Evolutionary conservation across 495 filamentous ascomycete species (phyloP), one percentile per base, ranked within the genome.

Genomic region (Penicillium arizonense): DNA sequence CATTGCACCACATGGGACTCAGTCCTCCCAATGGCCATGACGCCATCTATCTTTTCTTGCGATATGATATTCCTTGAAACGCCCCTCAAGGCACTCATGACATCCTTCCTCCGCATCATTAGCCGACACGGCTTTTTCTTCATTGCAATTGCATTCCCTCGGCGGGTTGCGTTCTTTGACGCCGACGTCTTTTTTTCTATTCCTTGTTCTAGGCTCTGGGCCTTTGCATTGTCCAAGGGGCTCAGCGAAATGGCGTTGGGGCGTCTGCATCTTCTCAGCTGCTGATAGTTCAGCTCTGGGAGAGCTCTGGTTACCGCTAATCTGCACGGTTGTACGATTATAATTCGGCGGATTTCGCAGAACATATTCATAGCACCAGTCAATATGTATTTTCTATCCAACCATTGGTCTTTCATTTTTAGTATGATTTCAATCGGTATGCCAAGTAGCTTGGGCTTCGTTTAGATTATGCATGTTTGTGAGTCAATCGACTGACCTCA

Each of bases 361-460:
- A 36, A 64, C 55, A 59, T 62, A 56, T 58, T 54, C 45, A 52
- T 55, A 58, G 55, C 51, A 36, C 47, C 51, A 43, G 36, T 53
- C 47, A 58, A 58, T 54, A 47, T 49, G 7, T 50, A 48, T 42
- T 42, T 42, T 40, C 41, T 50, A 14, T 40, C 20, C 36, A 24
- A 37, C 10, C 34, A 23, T 45, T 41, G 20, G 4, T 38, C 21
- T 36, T 14, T 52, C 21, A 37, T 46, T 9, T 36, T 45, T 37
- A 18, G 5, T 44, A 38, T n/a, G 9, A n/a, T 30, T 30, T 10
- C 28, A 30, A 30, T 10, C 28, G 9, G 2, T 10, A 10, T 30
- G 28, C 20, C 44, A 34, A 21, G 14, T n/a, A 20, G 6, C 30
- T 16, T 23, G 2, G 13, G 24, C 11, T 11, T 33, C 5, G 43